These are phyloP conservation scores for Ambrosiella xylebori DNA, from an alignment of 2,329 filamentous ascomycete species.

Conservation along the genomic window DNA sequence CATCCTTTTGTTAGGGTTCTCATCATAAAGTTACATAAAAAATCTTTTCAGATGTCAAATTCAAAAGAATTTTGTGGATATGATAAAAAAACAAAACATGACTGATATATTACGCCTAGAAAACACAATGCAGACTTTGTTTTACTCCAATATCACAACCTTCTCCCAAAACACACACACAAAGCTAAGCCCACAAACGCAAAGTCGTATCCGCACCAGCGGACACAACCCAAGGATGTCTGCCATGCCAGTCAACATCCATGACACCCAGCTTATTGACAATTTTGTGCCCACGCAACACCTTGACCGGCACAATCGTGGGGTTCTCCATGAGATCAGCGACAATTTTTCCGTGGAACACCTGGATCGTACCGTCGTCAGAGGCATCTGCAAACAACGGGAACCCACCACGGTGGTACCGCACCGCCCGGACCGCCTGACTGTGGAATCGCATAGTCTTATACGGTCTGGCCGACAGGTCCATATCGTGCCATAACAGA, in stretches of 20 bases:
- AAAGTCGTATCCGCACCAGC: constrained; percentile 88
- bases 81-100: constrained; percentile 4
- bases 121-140: constrained; percentile 12
- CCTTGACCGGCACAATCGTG: constrained; percentile 89
- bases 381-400: constrained; percentile 89
- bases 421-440: constrained; percentile 78
- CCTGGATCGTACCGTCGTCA: constrained; percentile 85
- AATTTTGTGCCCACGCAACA: constrained; percentile 76
- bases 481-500: constrained; percentile 90
- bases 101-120: constrained; percentile 12
- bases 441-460: constrained; percentile 92
- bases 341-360: constrained; percentile 93
- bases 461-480: constrained; percentile 77
- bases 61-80: background rate
- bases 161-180: constrained; percentile 52
- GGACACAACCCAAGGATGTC: constrained; percentile 84
- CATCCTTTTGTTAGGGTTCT: background rate
- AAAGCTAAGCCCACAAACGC: constrained; percentile 59
- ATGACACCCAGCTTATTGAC: constrained; percentile 75
- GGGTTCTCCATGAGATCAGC: constrained; percentile 92
- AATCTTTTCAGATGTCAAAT: background rate
- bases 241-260: constrained; percentile 91
- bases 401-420: constrained; percentile 60
- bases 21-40: background rate
- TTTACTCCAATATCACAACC: constrained; percentile 33